Base-by-base conservation (phyloP, 495 filamentous ascomycete genomes). In the Lepidopterella palustris region DNA sequence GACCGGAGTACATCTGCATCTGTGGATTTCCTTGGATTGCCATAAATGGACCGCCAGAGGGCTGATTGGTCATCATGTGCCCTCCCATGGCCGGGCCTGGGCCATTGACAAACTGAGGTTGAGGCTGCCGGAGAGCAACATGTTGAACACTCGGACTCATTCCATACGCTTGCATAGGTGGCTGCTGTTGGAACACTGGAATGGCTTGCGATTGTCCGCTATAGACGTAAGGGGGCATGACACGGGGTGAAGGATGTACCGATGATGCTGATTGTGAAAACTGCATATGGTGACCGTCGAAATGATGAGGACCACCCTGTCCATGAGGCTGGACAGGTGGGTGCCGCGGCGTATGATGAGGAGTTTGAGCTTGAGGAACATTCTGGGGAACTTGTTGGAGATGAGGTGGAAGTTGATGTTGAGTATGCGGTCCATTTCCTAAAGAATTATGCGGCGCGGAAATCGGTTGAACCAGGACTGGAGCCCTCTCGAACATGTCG, bases 211-310 rank as follows among this genome's bases (percentile, higher is more conserved):
- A 60, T 24, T 66, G 61, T 4, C 83, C 82, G 63, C 88, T 92
- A 32, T 85, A 83, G 69, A 91, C 80, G 31, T 82, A 79, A 11
- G 80, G 78, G 50, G 80, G 85, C 51, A 83, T 82, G 68, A 90
- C 80, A 32, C 90, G 81, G 26, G 92, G 90, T 6, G 92, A 95
- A 4, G 85, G 86, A 62, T 82, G 83, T 0, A 89, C 86, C 57
- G 90, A 87, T 0, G 86, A 62, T 8, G 27, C 59, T 0, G 67
- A 86, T 20, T 86, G 84, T 28, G 86, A 89, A 70, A 91, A 80
- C 61, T 86, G 84, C 88, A 96, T 93, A 54, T 88, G 82, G 68
- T 93, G 90, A 57, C 89, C 88, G 59, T 95, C 89, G 61, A 83
- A 81, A 60, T 83, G 82, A 66, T 84, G 90, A 42, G 84, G 78